Evolutionary conservation across 2,329 filamentous ascomycete genomes (phyloP).

Genomic region (Ceratocystiopsis sp.): DNA sequence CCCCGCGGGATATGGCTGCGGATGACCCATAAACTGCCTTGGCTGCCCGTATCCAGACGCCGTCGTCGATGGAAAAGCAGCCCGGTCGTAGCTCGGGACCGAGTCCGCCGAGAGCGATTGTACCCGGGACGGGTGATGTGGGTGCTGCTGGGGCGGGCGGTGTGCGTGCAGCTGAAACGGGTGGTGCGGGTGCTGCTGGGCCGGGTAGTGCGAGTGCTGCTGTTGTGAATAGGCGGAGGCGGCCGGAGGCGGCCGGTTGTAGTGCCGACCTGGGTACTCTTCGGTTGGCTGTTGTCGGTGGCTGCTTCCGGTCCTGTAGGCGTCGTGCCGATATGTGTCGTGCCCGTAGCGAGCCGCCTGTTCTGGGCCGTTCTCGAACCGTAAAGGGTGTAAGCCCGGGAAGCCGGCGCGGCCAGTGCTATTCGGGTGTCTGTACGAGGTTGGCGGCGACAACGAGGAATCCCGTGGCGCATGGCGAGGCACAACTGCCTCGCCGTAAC

Average conservation of each 20-base stretch:
- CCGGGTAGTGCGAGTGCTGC: background rate
- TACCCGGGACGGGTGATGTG: conserved; percentile 1
- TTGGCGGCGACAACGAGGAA: background rate
- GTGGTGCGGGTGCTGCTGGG: background rate
- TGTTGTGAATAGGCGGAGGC: background rate
- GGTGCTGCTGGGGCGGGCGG: background rate
- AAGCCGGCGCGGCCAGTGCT: background rate
- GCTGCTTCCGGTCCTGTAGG: no score
- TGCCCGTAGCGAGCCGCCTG: background rate
- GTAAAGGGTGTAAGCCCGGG: no score
- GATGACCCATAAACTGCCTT: background rate
- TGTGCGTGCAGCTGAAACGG: conserved; percentile 1
- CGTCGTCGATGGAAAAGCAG: background rate
- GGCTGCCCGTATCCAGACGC: background rate
- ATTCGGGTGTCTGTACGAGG: background rate
- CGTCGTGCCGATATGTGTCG: no score
- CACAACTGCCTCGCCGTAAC: no score
- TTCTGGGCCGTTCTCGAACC: background rate
- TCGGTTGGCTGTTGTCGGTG: background rate
- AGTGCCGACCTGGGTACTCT: background rate
- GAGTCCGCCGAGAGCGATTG: conserved; percentile 1
- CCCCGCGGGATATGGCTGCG: background rate
- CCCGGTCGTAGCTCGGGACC: background rate
- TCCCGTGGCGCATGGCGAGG: no score
- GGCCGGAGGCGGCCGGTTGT: background rate